Evolutionary conservation across 345 rosid genomes (phyloP).

Genomic region (Eutrema heterophyllum): DNA sequence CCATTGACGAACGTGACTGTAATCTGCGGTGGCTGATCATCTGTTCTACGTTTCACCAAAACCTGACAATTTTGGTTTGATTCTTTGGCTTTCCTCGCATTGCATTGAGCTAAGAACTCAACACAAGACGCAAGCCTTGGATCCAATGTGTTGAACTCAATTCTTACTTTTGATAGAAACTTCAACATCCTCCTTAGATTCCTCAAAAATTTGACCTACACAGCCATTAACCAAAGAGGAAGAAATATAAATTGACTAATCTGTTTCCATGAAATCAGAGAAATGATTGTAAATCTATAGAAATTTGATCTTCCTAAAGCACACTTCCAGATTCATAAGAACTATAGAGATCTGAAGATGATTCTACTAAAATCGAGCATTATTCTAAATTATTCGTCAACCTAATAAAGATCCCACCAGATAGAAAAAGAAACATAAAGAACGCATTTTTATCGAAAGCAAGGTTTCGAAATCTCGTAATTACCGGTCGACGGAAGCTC

Average conservation of each 20-base stretch:
- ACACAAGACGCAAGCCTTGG: conserved; percentile 75
- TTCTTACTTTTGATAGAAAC: conserved; percentile 73
- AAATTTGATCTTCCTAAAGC: not conserved
- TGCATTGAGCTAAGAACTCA: conserved; percentile 94
- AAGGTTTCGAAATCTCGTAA: not conserved
- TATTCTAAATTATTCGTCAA: not conserved
- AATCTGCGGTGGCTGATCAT: conserved; percentile 79
- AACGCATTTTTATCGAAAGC: too few relatives aligned
- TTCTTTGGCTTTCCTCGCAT: conserved; percentile 78
- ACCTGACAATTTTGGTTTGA: conserved; percentile 83
- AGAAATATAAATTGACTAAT: not conserved
- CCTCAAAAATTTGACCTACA: not conserved
- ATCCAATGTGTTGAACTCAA: conserved; percentile 80
- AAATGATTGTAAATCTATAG: not conserved
- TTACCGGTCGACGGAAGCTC: conserved; percentile 16
- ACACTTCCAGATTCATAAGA: not conserved
- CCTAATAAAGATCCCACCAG: not conserved
- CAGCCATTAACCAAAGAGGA: not conserved
- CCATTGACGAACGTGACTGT: conserved; percentile 82
- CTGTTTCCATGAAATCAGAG: not conserved
- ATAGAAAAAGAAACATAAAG: not conserved
- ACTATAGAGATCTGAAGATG: not conserved
- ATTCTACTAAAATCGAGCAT: not conserved
- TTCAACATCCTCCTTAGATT: conserved; percentile 57
- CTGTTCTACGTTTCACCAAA: conserved; percentile 81